These are phyloP conservation scores for Debaryomyces udenii DNA, from an alignment of 1,139 yeast species.

Conservation along the genomic window DNA sequence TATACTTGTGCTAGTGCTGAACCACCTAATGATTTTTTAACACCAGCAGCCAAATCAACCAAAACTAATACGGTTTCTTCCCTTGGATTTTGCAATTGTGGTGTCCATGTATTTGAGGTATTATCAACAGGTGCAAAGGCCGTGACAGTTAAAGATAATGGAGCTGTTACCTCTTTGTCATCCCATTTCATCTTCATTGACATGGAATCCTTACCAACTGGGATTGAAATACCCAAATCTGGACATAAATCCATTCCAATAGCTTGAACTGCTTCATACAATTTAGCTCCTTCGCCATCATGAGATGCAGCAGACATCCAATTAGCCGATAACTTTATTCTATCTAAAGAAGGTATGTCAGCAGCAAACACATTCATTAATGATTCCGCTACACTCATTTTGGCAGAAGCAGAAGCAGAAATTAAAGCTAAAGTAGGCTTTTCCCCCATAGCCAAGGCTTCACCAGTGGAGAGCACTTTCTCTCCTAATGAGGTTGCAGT, in stretches of 20 bases:
- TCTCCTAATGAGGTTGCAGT: constrained; percentile 90
- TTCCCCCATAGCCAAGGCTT: constrained; percentile 98
- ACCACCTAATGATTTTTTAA: constrained; percentile 75
- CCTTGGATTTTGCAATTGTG: constrained; percentile 57
- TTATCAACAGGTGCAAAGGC: constrained; percentile 88
- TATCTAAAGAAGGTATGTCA: constrained; percentile 73
- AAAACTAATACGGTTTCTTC: constrained; percentile 68
- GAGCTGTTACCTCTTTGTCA: constrained; percentile 89
- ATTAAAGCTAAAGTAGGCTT: constrained; percentile 89
- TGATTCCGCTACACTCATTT: constrained; percentile 95
- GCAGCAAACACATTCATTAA: constrained; percentile 89
- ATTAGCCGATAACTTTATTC: constrained; percentile 89
- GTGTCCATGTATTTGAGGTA: constrained; percentile 95
- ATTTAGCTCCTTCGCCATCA: constrained; percentile 92
- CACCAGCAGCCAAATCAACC: constrained; percentile 74
- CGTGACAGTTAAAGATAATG: constrained; percentile 88
- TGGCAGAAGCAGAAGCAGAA: constrained; percentile 94
- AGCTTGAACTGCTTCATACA: constrained; percentile 97
- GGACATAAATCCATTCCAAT: constrained; percentile 95
- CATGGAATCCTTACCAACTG: constrained; percentile 99
- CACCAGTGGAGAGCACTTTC: constrained; percentile 74
- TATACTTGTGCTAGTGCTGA: constrained; percentile 95
- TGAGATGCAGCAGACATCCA: constrained; percentile 99
- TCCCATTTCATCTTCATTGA: constrained; percentile 99
- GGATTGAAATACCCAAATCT: constrained; percentile 85